Base-by-base conservation (phyloP, 495 filamentous ascomycete species). In the Chaetomium tenue region DNA sequence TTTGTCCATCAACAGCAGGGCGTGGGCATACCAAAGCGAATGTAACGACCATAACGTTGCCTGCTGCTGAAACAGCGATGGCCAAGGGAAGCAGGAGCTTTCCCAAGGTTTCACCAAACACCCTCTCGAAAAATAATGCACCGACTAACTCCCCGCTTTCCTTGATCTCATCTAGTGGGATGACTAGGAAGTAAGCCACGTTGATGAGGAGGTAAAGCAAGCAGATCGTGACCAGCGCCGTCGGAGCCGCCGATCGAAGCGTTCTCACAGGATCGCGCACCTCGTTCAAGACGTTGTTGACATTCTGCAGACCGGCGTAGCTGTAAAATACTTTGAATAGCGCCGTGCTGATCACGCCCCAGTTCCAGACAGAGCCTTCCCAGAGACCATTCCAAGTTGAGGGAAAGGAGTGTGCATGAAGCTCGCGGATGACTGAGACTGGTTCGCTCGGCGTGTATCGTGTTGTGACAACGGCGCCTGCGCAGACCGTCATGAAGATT, bases 41-140 rank as follows among this genome's bases (percentile, higher is more conserved):
- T 9, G 88, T 89, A 8, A 90, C 88, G 1, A 91, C 88, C 87
- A 92, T 90, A 2, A 91, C 87, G 71, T 91, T 91, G 0, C 89
- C 89, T 0, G 82, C 84, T 0, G 86, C 88, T 0, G 86, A 89
- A 18, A 87, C 20, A 2, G 59, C 59, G 0, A 61, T 47, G 2
- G 59, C 59, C 11, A 61, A 20, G 28, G 59, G 47, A 7, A 61
- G 47, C 0, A 61, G 47, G 6, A 74, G 76, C 33, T 76, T 82
- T 1, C 88, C 88, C 22, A 87, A 61, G 9, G 76, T 73, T 15
- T 77, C 72, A 0, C 88, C 88, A 75, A 91, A 89, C 0, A 86
- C 75, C n/a, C 79, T 76, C 60, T 87, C 82, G 60, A 91, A 90
- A 50, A 91, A 86, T 11, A 91, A 70, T 0, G 88, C 88, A 0